These are phyloP conservation scores for Tetracladium setigerum DNA, from an alignment of 495 filamentous ascomycete species.

Conservation along the genomic window DNA sequence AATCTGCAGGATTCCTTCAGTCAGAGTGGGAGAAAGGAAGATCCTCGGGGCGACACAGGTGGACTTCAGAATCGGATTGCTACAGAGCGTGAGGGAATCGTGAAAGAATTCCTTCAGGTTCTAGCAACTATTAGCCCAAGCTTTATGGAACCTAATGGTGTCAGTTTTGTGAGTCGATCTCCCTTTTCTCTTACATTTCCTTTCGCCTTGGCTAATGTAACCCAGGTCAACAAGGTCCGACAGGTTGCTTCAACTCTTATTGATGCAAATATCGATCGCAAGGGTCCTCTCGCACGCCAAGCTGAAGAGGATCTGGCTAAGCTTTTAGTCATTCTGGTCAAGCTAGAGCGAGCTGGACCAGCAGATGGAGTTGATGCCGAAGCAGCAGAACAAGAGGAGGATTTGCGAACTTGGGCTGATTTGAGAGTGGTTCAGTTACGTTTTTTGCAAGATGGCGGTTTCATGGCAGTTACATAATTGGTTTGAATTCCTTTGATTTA, in stretches of 20 bases:
- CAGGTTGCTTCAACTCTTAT: slow-evolving; percentile 71
- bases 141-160: slow-evolving; percentile 76
- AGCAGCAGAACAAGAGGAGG: slow-evolving; percentile 56
- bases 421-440: slow-evolving; percentile 64
- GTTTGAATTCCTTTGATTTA: too few species aligned
- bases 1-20: slow-evolving; percentile 28
- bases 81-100: slow-evolving; percentile 62
- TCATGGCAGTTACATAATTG: too few species aligned
- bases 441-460: slow-evolving; percentile 59
- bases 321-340: slow-evolving; percentile 64
- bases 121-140: slow-evolving; percentile 64
- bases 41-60: slow-evolving; percentile 23
- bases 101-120: slow-evolving; percentile 65
- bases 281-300: slow-evolving; percentile 45
- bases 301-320: slow-evolving; percentile 57
- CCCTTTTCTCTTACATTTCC: slow-evolving; percentile 19
- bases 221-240: slow-evolving; percentile 56
- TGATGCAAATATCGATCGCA: slow-evolving; percentile 47
- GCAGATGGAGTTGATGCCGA: slow-evolving; percentile 39
- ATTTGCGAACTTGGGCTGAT: slow-evolving; percentile 64
- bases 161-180: slow-evolving; percentile 41
- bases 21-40: slow-evolving; percentile 83
- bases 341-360: slow-evolving; percentile 51
- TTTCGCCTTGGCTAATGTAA: neutral
- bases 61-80: slow-evolving; percentile 48